Conservation (phyloP, 108 stramenopile genomes). For the Fistulifera pelliculosa region DNA sequence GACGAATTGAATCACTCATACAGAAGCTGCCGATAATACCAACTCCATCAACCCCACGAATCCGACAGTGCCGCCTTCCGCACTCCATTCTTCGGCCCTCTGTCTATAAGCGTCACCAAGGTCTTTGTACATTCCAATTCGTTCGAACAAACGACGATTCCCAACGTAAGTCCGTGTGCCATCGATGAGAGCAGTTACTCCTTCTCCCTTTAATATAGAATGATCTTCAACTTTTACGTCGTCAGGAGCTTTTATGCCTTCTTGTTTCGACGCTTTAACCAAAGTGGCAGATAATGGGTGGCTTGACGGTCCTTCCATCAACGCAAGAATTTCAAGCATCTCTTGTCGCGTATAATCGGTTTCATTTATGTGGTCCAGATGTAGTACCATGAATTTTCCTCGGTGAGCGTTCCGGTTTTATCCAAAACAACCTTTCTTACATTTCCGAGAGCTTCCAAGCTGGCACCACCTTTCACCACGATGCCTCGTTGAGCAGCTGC, state of each 20-base stretch:
- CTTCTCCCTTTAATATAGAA: slow-evolving; percentile 77
- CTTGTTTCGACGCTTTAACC: slow-evolving; percentile 66
- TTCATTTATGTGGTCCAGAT: slow-evolving; percentile 48
- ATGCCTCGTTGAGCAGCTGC: slow-evolving; percentile 81
- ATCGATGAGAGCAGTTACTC: slow-evolving; percentile 55
- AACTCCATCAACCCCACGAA: slow-evolving; percentile 56
- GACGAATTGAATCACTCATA: slow-evolving; percentile 60
- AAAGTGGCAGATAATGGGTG: slow-evolving; percentile 77
- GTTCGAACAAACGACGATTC: slow-evolving; percentile 59
- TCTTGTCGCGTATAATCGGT: slow-evolving; percentile 47
- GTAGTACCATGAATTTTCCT: slow-evolving; percentile 62
- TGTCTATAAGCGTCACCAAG: slow-evolving; percentile 19
- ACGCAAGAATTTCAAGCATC: slow-evolving; percentile 53
- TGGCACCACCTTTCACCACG: slow-evolving; percentile 75
- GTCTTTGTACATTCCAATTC: slow-evolving; percentile 45
- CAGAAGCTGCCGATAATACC: slow-evolving; percentile 77
- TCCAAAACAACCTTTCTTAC: slow-evolving; percentile 69
- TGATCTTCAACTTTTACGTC: slow-evolving; percentile 38
- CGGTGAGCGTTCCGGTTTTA: slow-evolving; percentile 87
- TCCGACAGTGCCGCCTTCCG: slow-evolving; percentile 72
- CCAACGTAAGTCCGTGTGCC: slow-evolving; percentile 61
- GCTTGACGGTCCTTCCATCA: slow-evolving; percentile 74
- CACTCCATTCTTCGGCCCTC: slow-evolving; percentile 37
- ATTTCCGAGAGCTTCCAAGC: slow-evolving; percentile 75
- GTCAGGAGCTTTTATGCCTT: slow-evolving; percentile 36